Evolutionary conservation across 2,329 filamentous ascomycete species (phyloP), one percentile per base, ranked within the genome.

Genomic region (Penicillium sp.): DNA sequence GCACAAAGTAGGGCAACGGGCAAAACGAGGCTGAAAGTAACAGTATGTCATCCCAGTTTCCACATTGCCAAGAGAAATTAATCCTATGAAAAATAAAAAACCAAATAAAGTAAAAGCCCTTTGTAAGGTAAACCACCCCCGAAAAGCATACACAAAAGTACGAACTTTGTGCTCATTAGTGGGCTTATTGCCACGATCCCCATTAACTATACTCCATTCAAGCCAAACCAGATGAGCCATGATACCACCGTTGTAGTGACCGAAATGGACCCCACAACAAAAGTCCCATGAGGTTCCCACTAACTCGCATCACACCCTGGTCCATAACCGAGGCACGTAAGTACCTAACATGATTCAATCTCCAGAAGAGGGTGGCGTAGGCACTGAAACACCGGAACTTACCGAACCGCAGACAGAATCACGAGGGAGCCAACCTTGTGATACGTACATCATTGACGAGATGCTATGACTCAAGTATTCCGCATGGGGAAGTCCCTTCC

Each of bases 361-460:
- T 48, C 39, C 48, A 48, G 48, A 13, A 29, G 27, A 29, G 22
- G 52, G 56, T 48, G 52, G 47, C 35, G 35, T 10, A 39, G n/a
- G 11, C 45, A 51, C 19, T 57, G 55, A 58, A 54, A 53, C 53
- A 54, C 48, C 59, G 59, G 57, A 61, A 63, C 51, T 53, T 60
- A 53, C 62, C 62, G 61, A 60, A 47, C 33, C 52, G 56, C 58
- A 60, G 49, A 39, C 48, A 53, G 39, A 43, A 56, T 58, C 33
- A 46, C 48, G 50, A 52, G 45, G 3, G 37, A 31, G 31, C 33
- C 24, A 49, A 35, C 19, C 33, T 22, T 35, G 47, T 39, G 22
- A 49, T 39, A 49, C 9, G 10, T 35, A 11, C 22, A 13, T 39
- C 35, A 39, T 11, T n/a, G 7, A 21, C 37, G 7, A 21, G 7